A percentile compares a stretch with the other conserved stretches of the same genome.
Evolutionary conservation across 2,329 filamentous ascomycete genomes (phyloP).

Genomic region (Cryphonectria nitschkei): DNA sequence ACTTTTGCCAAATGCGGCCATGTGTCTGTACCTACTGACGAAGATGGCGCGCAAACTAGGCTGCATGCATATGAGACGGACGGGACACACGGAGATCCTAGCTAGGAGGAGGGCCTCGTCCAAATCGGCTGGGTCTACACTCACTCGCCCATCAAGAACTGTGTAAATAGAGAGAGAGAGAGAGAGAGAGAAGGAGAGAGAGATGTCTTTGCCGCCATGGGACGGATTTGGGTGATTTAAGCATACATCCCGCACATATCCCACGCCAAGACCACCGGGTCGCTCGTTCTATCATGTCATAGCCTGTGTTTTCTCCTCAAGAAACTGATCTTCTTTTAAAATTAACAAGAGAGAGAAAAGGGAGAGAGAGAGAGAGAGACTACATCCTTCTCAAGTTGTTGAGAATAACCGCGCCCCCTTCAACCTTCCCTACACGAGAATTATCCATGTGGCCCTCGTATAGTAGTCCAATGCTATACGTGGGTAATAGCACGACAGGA

Average conservation of each 20-base stretch:
- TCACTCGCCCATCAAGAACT: no score
- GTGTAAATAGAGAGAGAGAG: not conserved
- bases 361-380: not conserved
- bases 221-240: not conserved
- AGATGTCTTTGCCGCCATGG: no score
- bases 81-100: not conserved
- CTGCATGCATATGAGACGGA: constrained; percentile 1
- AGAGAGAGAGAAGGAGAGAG: no score
- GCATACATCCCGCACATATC: not conserved
- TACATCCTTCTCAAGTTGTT: not conserved
- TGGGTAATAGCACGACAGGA: not conserved
- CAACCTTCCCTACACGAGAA: not conserved
- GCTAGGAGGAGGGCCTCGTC: not conserved
- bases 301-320: not conserved
- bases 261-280: not conserved
- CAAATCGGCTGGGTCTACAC: not conserved
- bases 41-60: not conserved
- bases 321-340: not conserved
- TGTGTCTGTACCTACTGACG: not conserved
- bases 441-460: not conserved
- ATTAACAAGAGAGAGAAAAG: not conserved
- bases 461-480: not conserved
- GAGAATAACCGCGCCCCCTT: not conserved
- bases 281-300: no score
- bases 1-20: not conserved